These are phyloP conservation scores for Simmondsia chinensis DNA, from an alignment of 148 eudicot genomes.

Conservation along the genomic window DNA sequence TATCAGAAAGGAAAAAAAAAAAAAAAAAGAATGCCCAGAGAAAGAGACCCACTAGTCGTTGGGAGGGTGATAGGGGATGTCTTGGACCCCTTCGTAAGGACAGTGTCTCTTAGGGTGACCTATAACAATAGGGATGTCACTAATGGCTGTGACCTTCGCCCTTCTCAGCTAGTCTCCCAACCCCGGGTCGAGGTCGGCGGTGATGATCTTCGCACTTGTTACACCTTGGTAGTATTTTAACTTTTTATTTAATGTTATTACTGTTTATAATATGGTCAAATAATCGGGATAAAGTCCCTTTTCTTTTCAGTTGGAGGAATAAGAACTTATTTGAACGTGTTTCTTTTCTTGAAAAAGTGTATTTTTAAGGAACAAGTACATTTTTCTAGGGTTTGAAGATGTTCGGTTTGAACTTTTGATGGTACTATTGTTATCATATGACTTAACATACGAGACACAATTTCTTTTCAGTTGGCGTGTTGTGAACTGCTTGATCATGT, in stretches of 20 bases:
- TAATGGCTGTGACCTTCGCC: slow-evolving; percentile 63
- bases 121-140: slow-evolving; percentile 37
- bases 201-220: slow-evolving; percentile 62
- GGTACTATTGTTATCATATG: not conserved
- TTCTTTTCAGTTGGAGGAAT: too few species aligned
- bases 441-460: not conserved
- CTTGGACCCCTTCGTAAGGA: slow-evolving; percentile 54
- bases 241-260: not conserved
- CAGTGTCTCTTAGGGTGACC: slow-evolving; percentile 28
- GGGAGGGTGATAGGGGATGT: slow-evolving; percentile 85
- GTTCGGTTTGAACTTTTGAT: too few species aligned
- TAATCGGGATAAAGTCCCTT: too few species aligned
- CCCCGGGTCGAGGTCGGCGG: slow-evolving; percentile 80
- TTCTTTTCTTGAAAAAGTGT: too few species aligned
- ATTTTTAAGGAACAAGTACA: too few species aligned
- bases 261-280: too few species aligned
- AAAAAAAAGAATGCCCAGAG: slow-evolving; percentile 31
- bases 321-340: too few species aligned
- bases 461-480: not conserved
- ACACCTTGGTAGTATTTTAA: slow-evolving; percentile 45
- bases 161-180: slow-evolving; percentile 66
- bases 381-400: too few species aligned
- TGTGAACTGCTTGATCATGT: not conserved
- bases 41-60: slow-evolving; percentile 60
- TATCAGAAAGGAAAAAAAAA: too few species aligned